Base-by-base conservation (phyloP, 1,284 basidiomycete genomes). In the Papiliotrema laurentii region DNA sequence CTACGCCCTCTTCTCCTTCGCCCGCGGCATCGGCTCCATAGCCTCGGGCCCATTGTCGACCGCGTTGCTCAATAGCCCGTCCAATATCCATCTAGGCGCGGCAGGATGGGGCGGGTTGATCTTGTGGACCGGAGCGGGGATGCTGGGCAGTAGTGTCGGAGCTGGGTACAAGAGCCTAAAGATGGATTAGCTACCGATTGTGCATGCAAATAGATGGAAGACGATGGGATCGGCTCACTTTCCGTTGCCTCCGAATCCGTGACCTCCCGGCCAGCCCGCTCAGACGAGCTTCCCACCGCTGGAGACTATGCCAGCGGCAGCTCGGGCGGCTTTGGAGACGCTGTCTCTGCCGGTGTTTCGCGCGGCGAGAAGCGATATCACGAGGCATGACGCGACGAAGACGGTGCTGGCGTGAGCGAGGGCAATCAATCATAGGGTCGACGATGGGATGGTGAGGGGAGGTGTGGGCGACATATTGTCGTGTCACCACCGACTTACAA, bases 311-410 rank as follows among this genome's bases (percentile, higher is more conserved):
- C 63, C 64, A 1, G 59, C 58, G 2, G 61, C 46, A 19, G 55
- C 58, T 43, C 60, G 48, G 4, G 64, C 66, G 14, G 63, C 63
- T 47, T 59, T 64, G 1, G 58, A 59, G 11, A 55, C 56, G 25
- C 64, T 56, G 28, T 69, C 67, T n/a, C 66, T 42, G 4, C 64
- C 61, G 4, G 66, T 59, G 36, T 64, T 65, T 16, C 64, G 45
- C 2, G 67, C 64, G 0, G 73, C 73, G 0, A 74, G 19, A 13
- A 74, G 59, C 3, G 70, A 72, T 39, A 74, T 74, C 31, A 68
- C 65, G 9, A 74, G 61, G 28, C 71, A 73, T 25, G 66, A 68
- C 5, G 64, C 72, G 16, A 74, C 71, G 47, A 74, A 74, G 0
- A 67, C 69, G 16, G 72, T 70, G 47, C 72, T 74, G 53, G 24